Evolutionary conservation across 805 yeast species (phyloP), one percentile per base, ranked within the genome.

Genomic region (Ogataea angusta): DNA sequence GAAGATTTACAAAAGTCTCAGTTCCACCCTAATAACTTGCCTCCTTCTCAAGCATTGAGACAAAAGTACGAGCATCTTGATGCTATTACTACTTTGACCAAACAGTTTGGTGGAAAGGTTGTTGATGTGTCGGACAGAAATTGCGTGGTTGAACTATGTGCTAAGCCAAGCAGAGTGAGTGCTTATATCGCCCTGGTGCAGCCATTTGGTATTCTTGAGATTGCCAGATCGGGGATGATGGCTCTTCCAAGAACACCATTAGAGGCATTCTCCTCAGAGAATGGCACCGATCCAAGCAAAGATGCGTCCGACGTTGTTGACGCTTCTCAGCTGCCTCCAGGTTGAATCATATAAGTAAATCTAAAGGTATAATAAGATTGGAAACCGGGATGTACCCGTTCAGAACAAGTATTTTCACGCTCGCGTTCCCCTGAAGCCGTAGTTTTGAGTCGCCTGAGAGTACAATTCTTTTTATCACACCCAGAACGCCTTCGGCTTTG

Each of bases 191-290:
- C 85, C 48, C 78, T 93, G 60, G 73, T 90, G 60, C 93, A 88
- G 63, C 99, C 99, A 32, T 93, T 93, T 60, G 99, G 99, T 59
- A 82, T 93, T 43, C 75, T 93, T 58, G 99, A 93, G 68, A 85
- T 91, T 56, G 96, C 97, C 31, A 80, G 99, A 69, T 84, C 95
- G 18, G 99, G 99, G 69, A 87, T 91, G 95, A 89, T 93, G 91
- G 99, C 98, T 8, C 75, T 93, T 57, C 95, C 98, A 59, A 82
- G 97, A 76, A 87, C 98, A 36, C 96, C 96, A 30, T 68, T 89
- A 53, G 86, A 82, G 49, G 68, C 67, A 16, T 63, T 59, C 30
- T 57, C 59, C 27, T 68, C 63, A 30, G 75, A 68, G 14, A 79
- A 73, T 21, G 83, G 75, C 8, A 70, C 68, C 2, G 73, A 68